Evolutionary conservation across 2,329 filamentous ascomycete species (phyloP), one percentile per base, ranked within the genome.

Genomic region (Aspergillus unguis): DNA sequence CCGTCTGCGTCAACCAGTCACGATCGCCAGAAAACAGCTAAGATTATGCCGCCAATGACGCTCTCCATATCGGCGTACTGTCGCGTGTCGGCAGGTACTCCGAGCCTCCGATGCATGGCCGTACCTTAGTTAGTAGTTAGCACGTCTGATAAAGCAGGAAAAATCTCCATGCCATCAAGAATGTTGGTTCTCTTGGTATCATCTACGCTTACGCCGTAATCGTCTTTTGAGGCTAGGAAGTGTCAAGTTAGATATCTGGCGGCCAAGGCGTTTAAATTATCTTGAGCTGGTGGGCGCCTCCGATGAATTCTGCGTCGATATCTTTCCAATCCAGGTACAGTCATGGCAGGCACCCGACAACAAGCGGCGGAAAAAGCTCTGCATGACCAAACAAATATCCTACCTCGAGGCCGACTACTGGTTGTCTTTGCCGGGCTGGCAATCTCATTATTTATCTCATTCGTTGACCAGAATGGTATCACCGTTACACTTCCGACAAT

Each of bases 391-490:
- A 82, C 77, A 6, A 81, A 85, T 53, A 74, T 84, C 17, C 71
- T 85, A 2, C 80, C 81, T 0, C 75, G 73, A 36, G 70, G 68
- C 7, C 72, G 82, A 57, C 38, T 72, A 6, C 58, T 72, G 45
- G 54, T 72, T 25, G 80, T 83, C 41, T 82, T 85, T 53, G 65
- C 66, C 5, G 75, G 76, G 3, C 69, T 85, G 8, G 74, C 81
- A 1, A 68, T 79, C 10, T 77, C 79, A 0, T 67, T 85, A 5
- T 66, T 84, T 11, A 78, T 85, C 31, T 76, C 74, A 9, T 82
- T 79, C 54, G 77, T 81, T 48, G 81, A 85, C 61, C 80, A 83
- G 57, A 83, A 82, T 65, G 77, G 78, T 35, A 79, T 84, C 50
- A 77, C 75, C 2, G 73, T 76, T 2, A 75, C 76, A n/a, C 64